These are phyloP conservation scores for Xylariaceae sp. DNA, from an alignment of 2,329 filamentous ascomycete genomes.

Conservation along the genomic window DNA sequence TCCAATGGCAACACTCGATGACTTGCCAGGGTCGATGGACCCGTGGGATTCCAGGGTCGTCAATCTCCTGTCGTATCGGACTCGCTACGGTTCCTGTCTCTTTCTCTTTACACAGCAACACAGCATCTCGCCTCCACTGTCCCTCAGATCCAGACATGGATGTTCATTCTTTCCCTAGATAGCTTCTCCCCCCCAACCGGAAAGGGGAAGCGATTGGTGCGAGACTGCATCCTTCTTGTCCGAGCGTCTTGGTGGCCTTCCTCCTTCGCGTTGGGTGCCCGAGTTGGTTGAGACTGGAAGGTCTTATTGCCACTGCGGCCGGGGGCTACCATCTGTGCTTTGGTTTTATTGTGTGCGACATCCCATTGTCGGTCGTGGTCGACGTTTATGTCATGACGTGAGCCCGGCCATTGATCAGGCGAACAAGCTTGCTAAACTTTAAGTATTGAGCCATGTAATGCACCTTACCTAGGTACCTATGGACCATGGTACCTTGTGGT, in stretches of 20 bases:
- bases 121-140: conserved; percentile 9
- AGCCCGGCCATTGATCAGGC: neutral
- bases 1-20: neutral
- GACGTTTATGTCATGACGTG: neutral
- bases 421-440: conserved; percentile 5
- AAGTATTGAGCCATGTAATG: neutral
- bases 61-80: neutral
- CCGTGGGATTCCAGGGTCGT: too few relatives aligned
- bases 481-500: too few relatives aligned
- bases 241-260: conserved; percentile 6
- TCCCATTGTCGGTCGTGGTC: conserved; percentile 1
- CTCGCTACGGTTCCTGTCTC: neutral
- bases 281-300: neutral
- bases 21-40: too few relatives aligned
- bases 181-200: neutral
- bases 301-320: conserved; percentile 2
- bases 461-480: neutral
- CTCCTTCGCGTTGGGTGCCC: conserved; percentile 1
- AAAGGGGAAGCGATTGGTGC: conserved; percentile 10
- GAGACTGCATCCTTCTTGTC: neutral
- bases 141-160: neutral
- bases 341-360: conserved; percentile 12
- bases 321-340: neutral
- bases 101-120: neutral
- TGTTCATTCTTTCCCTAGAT: conserved; percentile 6